A percentile compares a stretch with the other conserved stretches of the same genome.
These are phyloP conservation scores for Fraxinus nigra DNA, from an alignment of 305 asterid genomes.

Conservation along the genomic window DNA sequence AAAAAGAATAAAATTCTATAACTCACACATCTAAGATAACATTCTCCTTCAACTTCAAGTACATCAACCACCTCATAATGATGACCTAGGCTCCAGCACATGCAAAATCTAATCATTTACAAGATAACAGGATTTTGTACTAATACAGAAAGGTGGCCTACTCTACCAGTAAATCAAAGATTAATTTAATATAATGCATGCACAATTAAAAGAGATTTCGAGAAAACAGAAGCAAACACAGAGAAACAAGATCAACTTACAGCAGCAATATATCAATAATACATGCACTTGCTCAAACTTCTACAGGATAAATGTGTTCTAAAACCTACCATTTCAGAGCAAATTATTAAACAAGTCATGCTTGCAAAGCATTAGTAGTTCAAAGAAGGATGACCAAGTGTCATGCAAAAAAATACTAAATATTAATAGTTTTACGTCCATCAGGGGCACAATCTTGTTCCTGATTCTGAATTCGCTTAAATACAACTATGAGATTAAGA, in stretches of 20 bases:
- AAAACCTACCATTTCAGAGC: neutral
- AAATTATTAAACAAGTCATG: neutral
- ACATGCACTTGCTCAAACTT: neutral
- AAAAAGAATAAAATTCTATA: neutral
- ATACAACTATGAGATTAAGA: neutral
- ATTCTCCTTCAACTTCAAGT: neutral
- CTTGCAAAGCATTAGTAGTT: neutral
- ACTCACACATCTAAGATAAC: neutral
- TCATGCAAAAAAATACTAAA: neutral
- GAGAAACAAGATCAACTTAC: neutral
- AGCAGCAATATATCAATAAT: neutral
- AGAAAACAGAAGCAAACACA: neutral
- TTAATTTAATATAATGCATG: neutral
- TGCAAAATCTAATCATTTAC: neutral
- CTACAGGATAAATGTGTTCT: neutral
- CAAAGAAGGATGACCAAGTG: neutral
- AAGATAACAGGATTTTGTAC: neutral
- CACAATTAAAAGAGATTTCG: neutral
- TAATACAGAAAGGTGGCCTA: neutral
- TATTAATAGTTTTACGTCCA: neutral
- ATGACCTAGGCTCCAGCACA: neutral
- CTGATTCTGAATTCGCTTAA: neutral
- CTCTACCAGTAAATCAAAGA: neutral
- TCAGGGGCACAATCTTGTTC: neutral
- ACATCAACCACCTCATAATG: neutral